phyloP scores from a whole-genome alignment of 2,329 filamentous ascomycete genomes.

The Paecilomyces fulvus region DNA sequence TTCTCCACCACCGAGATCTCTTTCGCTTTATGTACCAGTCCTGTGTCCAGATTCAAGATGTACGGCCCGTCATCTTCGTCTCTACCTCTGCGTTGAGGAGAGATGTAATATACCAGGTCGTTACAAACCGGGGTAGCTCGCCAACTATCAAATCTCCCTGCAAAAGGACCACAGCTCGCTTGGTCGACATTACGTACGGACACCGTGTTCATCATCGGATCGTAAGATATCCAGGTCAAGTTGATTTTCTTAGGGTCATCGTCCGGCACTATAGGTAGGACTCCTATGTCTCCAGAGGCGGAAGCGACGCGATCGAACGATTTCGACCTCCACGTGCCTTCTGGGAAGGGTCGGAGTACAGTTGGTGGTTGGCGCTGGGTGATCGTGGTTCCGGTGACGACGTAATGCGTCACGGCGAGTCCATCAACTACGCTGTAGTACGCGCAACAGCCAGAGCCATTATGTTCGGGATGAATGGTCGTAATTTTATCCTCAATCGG shows the following conservation, averaged over 20 bases:
- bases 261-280: conserved; percentile 12
- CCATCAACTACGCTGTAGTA: background rate
- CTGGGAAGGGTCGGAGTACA: background rate
- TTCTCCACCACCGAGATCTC: background rate
- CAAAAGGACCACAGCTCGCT: background rate
- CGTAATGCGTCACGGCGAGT: background rate
- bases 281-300: conserved; percentile 7
- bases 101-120: background rate
- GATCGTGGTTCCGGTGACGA: background rate
- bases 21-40: background rate
- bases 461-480: background rate
- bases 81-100: background rate
- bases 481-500: background rate
- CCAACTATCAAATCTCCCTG: background rate
- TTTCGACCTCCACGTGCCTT: background rate
- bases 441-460: background rate
- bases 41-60: background rate
- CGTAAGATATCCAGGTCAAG: conserved; percentile 1
- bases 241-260: conserved; percentile 15
- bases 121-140: conserved; percentile 1
- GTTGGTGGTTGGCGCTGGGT: background rate
- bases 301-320: background rate
- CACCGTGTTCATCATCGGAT: background rate
- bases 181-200: background rate
- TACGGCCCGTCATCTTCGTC: background rate